phyloP scores from a whole-genome alignment of 169 alveolate genomes.

The Plasmodium blacklocki region DNA sequence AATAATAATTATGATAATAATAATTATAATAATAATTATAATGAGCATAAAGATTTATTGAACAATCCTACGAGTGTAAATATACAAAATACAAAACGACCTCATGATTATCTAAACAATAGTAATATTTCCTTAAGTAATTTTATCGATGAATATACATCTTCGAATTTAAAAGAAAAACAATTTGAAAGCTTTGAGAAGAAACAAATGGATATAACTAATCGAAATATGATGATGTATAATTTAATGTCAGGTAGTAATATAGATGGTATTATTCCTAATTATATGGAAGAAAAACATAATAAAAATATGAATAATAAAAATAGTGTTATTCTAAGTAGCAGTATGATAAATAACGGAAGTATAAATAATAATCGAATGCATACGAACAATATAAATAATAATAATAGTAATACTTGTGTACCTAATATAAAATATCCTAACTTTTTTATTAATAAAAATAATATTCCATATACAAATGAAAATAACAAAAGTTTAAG shows the following conservation, averaged over 20 bases:
- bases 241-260: not conserved
- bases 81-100: not conserved
- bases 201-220: conserved; percentile 7
- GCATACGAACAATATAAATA: not conserved
- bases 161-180: not conserved
- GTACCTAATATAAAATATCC: conserved; percentile 12
- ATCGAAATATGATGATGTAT: not conserved
- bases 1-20: conserved; percentile 14
- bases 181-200: conserved; percentile 5
- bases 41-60: conserved; percentile 19
- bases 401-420: not conserved
- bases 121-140: conserved; percentile 8
- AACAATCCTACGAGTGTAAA: conserved; percentile 1
- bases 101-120: conserved; percentile 6
- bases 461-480: not conserved
- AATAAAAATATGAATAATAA: not conserved
- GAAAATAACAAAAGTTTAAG: conserved; percentile 25
- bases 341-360: not conserved
- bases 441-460: conserved; percentile 10
- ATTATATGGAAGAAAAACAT: not conserved
- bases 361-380: not conserved
- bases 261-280: not conserved
- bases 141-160: conserved; percentile 8
- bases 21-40: conserved; percentile 14
- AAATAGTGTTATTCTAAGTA: not conserved